Base-by-base conservation (phyloP, 768 basidiomycete species). In the Lactarius sp. region DNA sequence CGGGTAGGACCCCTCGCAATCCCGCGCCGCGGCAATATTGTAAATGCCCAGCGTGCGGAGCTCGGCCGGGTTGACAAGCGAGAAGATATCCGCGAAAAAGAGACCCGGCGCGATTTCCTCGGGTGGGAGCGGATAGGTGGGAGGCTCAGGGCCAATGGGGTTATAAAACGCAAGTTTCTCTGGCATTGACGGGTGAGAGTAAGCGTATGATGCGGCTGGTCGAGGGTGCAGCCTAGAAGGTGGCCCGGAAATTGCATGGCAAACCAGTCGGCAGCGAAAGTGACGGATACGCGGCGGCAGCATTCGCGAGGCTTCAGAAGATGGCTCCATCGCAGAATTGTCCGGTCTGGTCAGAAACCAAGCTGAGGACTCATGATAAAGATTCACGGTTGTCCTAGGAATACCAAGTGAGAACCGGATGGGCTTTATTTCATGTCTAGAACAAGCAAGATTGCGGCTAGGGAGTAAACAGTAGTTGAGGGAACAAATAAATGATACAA, bases 61-160 rank as follows among this genome's bases (percentile, higher is more conserved):
- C 36, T 51, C 59, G 5, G 59, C 34, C 1, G 64, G 36, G 42
- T 60, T 60, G 18, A 65, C 64, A 14, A 65, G 64, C 2, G 59
- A 65, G 50, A 65, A 65, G 34, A 65, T 47, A 53, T 65, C 64
- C 9, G 64, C 64, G 36, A 65, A 65, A 22, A 54, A 65, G 27
- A 65, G 59, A 1, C 64, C 34, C 3, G 64, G 53, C 6, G 42
- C 64, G 34, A 65, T 52, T 22, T 65, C 54, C 37, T 65, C 59
- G 5, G 54, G 64, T 5, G 64, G 64, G 34, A 6, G 47, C 22
- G 64, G 53, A 41, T 60, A 56, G 37, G 64, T 60, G 31, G 59
- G 64, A n/a, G 64, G 64, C 39, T 65, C 64, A 4, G 59, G 54
- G 14, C 49, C 49, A 12, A 59, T 10, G 10, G 52, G 58, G 39